These are phyloP conservation scores for Vitis labrusca DNA, from an alignment of 164 flowering plant genomes.

Conservation along the genomic window DNA sequence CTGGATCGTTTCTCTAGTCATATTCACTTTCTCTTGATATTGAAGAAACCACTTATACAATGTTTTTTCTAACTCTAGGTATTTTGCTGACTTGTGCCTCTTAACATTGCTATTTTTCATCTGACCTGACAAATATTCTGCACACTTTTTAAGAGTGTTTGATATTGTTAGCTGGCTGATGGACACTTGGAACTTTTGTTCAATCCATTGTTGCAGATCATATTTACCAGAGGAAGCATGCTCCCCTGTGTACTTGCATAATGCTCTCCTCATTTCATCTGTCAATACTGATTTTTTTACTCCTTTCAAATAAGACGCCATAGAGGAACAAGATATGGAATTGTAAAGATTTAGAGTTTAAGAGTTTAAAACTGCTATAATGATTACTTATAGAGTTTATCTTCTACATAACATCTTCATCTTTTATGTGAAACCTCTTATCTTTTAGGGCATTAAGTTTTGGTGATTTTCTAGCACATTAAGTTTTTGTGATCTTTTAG, in stretches of 20 bases:
- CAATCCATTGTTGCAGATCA: neutral
- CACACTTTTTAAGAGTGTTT: constrained; percentile 5
- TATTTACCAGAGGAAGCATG: neutral
- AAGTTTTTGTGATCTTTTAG: too few species aligned
- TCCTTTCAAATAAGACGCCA: too few species aligned
- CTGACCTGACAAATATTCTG: neutral
- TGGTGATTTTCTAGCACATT: too few species aligned
- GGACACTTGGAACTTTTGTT: neutral
- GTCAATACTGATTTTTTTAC: too few species aligned
- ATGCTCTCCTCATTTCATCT: neutral
- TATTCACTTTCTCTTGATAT: constrained; percentile 3
- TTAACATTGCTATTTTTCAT: constrained; percentile 7
- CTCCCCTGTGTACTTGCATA: neutral
- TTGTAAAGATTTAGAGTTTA: too few species aligned
- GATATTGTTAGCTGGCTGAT: constrained; percentile 3
- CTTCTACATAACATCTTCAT: too few species aligned
- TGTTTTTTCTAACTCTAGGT: constrained; percentile 2
- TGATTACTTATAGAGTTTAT: too few species aligned
- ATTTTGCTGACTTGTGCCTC: constrained; percentile 6
- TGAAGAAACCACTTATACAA: neutral
- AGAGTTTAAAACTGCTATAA: too few species aligned
- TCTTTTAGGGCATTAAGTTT: too few species aligned
- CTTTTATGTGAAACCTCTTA: too few species aligned
- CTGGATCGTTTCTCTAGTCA: constrained; percentile 11
- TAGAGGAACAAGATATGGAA: too few species aligned